Evolutionary conservation across 2,329 filamentous ascomycete species (phyloP).

Genomic region (Xylariomycetidae sp.): DNA sequence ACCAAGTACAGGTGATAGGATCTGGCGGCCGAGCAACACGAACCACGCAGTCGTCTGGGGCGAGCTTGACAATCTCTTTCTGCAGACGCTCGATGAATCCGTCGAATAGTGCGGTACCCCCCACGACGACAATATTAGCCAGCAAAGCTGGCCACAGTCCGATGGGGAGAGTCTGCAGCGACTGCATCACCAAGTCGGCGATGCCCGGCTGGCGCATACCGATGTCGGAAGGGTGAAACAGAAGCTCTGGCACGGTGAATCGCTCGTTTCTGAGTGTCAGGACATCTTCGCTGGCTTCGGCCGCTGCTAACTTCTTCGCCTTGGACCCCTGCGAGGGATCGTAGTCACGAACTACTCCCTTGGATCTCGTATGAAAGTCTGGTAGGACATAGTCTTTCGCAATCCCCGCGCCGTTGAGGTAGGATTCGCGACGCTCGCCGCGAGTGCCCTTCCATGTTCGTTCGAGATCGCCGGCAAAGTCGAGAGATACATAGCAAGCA

Average conservation of each 20-base stretch:
- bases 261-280: slow-evolving; percentile 87
- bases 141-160: slow-evolving; percentile 78
- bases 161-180: slow-evolving; percentile 67
- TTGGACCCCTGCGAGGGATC: slow-evolving; percentile 59
- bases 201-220: slow-evolving; percentile 80
- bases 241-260: slow-evolving; percentile 80
- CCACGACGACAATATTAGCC: slow-evolving; percentile 83
- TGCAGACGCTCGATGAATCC: slow-evolving; percentile 79
- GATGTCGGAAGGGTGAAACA: slow-evolving; percentile 82
- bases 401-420: slow-evolving; percentile 50
- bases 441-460: slow-evolving; percentile 73
- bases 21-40: slow-evolving; percentile 64
- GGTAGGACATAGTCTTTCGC: slow-evolving; percentile 90
- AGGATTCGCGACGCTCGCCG: slow-evolving; percentile 48
- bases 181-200: slow-evolving; percentile 75
- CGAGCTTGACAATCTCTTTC: slow-evolving; percentile 63
- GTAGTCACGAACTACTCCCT: slow-evolving; percentile 71
- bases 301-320: slow-evolving; percentile 38
- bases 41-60: slow-evolving; percentile 72
- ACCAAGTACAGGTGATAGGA: slow-evolving; percentile 77
- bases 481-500: slow-evolving; percentile 72
- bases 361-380: slow-evolving; percentile 56
- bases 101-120: slow-evolving; percentile 73
- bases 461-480: slow-evolving; percentile 76
- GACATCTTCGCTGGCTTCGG: slow-evolving; percentile 63